Percentiles rank a stretch among this genome's conserved stretches.
phyloP scores from a whole-genome alignment of 148 eudicot genomes.

The Amaranthus hypochondriacus region DNA sequence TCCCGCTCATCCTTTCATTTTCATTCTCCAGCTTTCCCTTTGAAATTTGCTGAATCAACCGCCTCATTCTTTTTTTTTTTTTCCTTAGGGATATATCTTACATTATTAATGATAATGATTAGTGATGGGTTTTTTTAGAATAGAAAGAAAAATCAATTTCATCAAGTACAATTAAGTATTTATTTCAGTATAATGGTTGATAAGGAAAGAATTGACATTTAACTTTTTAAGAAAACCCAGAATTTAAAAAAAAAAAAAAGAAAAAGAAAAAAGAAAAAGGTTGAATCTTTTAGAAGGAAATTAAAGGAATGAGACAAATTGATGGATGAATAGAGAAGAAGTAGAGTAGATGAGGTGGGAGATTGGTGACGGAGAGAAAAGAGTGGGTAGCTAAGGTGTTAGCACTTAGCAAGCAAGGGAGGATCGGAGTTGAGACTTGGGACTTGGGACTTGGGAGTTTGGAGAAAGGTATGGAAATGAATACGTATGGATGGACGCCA shows the following conservation, averaged over 20 bases:
- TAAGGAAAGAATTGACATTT: too few relatives aligned
- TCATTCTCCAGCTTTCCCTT: constrained; percentile 18
- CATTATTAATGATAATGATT: background rate
- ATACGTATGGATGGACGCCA: background rate
- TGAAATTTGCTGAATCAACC: constrained; percentile 52
- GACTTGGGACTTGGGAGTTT: background rate
- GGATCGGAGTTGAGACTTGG: background rate
- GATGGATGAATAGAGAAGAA: too few relatives aligned
- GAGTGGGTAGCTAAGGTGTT: constrained; percentile 8
- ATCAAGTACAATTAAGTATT: background rate
- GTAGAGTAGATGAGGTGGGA: background rate
- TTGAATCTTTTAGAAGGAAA: too few relatives aligned
- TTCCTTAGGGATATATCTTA: background rate
- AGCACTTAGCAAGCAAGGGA: constrained; percentile 3
- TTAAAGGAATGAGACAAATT: too few relatives aligned
- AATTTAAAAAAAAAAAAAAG: too few relatives aligned
- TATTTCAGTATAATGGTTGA: too few relatives aligned
- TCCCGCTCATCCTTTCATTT: background rate
- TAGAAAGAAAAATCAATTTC: background rate
- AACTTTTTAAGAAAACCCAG: too few relatives aligned
- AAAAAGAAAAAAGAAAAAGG: too few relatives aligned
- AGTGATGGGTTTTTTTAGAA: background rate
- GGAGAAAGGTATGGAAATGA: background rate
- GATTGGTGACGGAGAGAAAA: constrained; percentile 3
- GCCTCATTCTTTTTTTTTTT: constrained; percentile 58